phyloP scores from a whole-genome alignment of 306 rosid genomes.

The Arachis stenosperma region DNA sequence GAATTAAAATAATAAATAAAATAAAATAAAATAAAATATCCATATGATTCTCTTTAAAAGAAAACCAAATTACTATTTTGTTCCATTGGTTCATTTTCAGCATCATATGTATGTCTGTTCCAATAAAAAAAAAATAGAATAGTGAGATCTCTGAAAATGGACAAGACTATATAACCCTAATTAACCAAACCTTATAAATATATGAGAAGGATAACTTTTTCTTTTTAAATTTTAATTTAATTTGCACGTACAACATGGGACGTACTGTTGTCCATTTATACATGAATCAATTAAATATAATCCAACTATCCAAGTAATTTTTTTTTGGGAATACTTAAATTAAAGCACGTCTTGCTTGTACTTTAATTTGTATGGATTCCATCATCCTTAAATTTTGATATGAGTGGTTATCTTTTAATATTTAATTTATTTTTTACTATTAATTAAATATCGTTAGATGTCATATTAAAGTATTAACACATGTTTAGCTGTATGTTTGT shows the following conservation, averaged over 20 bases:
- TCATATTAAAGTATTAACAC: too few species aligned
- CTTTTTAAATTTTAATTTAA: background rate
- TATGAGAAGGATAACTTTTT: background rate
- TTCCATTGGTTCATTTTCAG: background rate
- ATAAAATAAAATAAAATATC: background rate
- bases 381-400: too few species aligned
- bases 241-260: background rate
- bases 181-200: background rate
- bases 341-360: too few species aligned
- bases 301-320: too few species aligned
- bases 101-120: background rate
- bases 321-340: too few species aligned
- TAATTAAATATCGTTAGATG: too few species aligned
- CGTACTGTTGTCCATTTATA: background rate
- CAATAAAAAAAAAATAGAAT: background rate
- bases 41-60: slow-evolving; percentile 24
- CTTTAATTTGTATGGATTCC: too few species aligned
- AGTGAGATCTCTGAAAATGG: background rate
- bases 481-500: too few species aligned
- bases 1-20: background rate
- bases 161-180: background rate
- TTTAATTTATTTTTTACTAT: too few species aligned
- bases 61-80: background rate
- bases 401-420: too few species aligned
- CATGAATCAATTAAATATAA: too few species aligned